Base-by-base conservation (phyloP, 768 basidiomycete genomes). In the Mycena maculata region DNA sequence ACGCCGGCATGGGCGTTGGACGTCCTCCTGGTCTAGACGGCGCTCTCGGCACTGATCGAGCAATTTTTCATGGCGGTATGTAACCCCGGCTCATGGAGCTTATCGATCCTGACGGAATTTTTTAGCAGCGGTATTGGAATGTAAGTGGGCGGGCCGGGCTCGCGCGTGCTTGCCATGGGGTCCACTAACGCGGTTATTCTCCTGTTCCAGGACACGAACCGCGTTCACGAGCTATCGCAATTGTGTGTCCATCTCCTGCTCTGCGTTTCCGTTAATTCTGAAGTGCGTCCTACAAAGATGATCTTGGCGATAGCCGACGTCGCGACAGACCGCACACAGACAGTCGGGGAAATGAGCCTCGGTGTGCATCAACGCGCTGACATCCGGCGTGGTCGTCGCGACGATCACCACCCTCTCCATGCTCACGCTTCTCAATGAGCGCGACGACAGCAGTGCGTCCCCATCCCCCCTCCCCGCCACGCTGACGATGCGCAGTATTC, bases 51-150 rank as follows among this genome's bases (percentile, higher is more conserved):
- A 23, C 16, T 53, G 48, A 59, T 68, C 28, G 67, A 68, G 42
- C 67, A 68, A 55, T 38, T 27, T 4, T 68, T 52, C 49, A 27
- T 68, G 13, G 25, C 63, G 3, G 67, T 63, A 41, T 16, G 67
- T 67, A 30, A 15, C 5, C 23, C 25, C 10, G 3, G 3, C 30
- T 11, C 27, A 3, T 28, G 18, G 16, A 25, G 23, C 7, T 23
- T 15, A 16, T 16, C 22, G 30, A 55, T 31, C 31, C 22, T 27
- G 38, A 47, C 23, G 4, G 6, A 33, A 6, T 13, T 20, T 28
- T 9, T 15, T 25, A 62, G 67, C 53, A 55, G 15, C 67, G 67
- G 13, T 68, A 68, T 63, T 68, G 60, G 56, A 63, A 33, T 68
- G 67, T 68, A 38, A 50, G 60, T 49, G 18, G 22, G 2, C 45